phyloP scores from a whole-genome alignment of 2,329 filamentous ascomycete genomes.

The Tolypocladium cylindrosporum region DNA sequence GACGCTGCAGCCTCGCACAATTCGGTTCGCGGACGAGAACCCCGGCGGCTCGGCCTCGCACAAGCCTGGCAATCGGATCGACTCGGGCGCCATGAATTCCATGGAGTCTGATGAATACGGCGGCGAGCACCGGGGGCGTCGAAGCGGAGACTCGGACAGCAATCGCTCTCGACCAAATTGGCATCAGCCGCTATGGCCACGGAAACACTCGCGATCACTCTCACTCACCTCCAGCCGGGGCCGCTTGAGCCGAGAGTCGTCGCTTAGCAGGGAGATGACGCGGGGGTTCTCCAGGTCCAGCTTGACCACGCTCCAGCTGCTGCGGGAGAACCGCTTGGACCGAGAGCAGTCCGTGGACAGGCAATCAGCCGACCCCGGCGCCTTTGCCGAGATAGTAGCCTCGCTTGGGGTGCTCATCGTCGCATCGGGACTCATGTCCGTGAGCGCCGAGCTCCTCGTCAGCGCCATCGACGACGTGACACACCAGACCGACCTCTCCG shows the following conservation, averaged over 20 bases:
- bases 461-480: slow-evolving; percentile 47
- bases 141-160: not conserved
- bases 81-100: slow-evolving; percentile 1
- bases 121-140: slow-evolving; percentile 3
- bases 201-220: slow-evolving; percentile 14
- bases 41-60: not conserved
- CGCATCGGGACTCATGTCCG: slow-evolving; percentile 45
- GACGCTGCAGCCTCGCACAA: slow-evolving; percentile 12
- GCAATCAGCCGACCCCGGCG: not conserved
- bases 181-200: slow-evolving; percentile 9
- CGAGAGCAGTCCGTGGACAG: not conserved
- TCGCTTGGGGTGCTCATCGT: slow-evolving; percentile 39
- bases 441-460: slow-evolving; percentile 53
- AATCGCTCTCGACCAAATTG: slow-evolving; percentile 4
- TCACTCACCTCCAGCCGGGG: slow-evolving; percentile 13
- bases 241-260: slow-evolving; percentile 12
- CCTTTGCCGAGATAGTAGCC: slow-evolving; percentile 18
- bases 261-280: slow-evolving; percentile 3
- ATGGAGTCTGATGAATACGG: not conserved
- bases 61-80: slow-evolving; percentile 2
- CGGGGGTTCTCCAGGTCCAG: slow-evolving; percentile 8
- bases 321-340: slow-evolving; percentile 7
- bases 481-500: slow-evolving; percentile 35
- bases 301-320: slow-evolving; percentile 8
- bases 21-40: slow-evolving; percentile 19